Base-by-base conservation (phyloP, 148 eudicot genomes). In the Nyssa sinensis region DNA sequence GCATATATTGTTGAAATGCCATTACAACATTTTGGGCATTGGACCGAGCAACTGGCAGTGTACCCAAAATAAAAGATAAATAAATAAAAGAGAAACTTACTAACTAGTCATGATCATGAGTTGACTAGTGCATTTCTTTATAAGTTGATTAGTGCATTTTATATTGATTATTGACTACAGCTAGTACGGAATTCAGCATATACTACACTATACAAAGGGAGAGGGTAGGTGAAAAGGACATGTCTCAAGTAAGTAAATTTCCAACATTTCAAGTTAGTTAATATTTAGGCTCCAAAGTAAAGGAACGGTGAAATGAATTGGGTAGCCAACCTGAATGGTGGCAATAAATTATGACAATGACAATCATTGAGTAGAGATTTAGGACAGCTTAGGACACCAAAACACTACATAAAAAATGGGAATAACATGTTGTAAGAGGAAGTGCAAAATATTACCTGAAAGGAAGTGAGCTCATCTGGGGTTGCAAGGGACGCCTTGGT, bases 401-500 rank as follows among this genome's bases (percentile, higher is more conserved):
- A 28, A 29, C 1, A 62, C 53, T 12, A 59, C 3, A 68, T 17
- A 39, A 41, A 24, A 28, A 23, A 29, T 32, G 30, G 7, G 3
- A 33, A 51, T 24, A 41, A 64, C 13, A 63, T 47, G 17, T 23
- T 51, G 33, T 58, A 55, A 25, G 32, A 74, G 60, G 57, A 51
- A 61, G 1, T 31, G 70, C 33, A 61, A 60, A 5, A 17, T 7
- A 58, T 39, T 78, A 93, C 96, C 95, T 91, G 76, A 64, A 89
- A 80, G 66, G 78, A 60, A 67, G 86, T 83, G 75, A 93, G 96
- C 84, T 93, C 98, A 73, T 86, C 86, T 1, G 81, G 77, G 25
- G 86, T 73, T 47, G 92, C 88, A 74, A 93, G 90, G n/a, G 88
- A 86, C 65, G 87, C 89, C 84, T 93, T 93, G 29, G 96, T 87